Evolutionary conservation across 164 flowering plant genomes (phyloP), one percentile per base, ranked within the genome.

Genomic region (Liriodendron chinense): DNA sequence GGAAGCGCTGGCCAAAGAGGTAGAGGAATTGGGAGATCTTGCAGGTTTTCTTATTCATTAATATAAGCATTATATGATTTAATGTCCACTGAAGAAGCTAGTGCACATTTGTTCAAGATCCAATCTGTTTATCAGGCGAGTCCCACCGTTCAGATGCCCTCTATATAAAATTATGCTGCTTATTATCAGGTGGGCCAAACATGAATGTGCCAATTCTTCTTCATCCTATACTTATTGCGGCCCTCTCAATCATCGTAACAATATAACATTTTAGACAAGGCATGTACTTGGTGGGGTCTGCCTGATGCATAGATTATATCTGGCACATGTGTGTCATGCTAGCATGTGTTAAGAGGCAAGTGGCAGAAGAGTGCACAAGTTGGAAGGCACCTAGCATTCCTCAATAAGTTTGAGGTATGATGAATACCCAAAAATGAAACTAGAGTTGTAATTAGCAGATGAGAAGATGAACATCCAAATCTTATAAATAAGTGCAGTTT

Each of bases 1-100:
- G 47, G 86, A 86, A 77, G 79, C 69, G 25, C 50, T 93, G 75
- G 87, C 87, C 14, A 84, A 89, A 72, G 82, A 84, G 72, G 90
- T 90, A n/a, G 91, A 91, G 70, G 85, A 90, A 72, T 84, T 91
- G 69, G 93, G 88, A 53, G 81, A 84, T 22, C 63, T 87, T 53
- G 91, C 93, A 16, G 74, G 72, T 65, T 88, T 88, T 62, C 9
- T 12, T 6, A 16, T 20, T 20, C 49, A 47, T 18, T 69, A 47
- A 69, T 53, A 9, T 9, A 8, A 53, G 57, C 12, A 53, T 53
- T 9, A 10, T 53, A 53, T 9, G 57, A 53, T 53, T 8, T 14
- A 53, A 9, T 53, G 7, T 53, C 53, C 9, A 48, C 9, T 48
- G 7, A 4, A 48, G 53, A 48, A 48, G 53, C 53, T 4, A 48